Evolutionary conservation across 768 basidiomycete species (phyloP).

Genomic region (Leccinum uliginosum): DNA sequence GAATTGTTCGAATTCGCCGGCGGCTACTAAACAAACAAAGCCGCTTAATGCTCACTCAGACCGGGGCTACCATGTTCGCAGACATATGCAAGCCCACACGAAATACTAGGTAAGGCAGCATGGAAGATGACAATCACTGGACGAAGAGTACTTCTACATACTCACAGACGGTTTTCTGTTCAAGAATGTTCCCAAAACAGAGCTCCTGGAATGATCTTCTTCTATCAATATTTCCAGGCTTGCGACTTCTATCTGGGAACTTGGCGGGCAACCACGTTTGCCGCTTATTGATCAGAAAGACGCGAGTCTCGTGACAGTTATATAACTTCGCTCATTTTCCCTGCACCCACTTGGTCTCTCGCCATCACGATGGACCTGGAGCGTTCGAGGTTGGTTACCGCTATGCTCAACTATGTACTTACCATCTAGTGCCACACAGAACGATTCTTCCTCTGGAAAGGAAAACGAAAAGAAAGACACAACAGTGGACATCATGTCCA

Average conservation of each 20-base stretch:
- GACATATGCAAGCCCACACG: too few species aligned
- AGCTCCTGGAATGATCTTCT: too few species aligned
- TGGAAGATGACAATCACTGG: too few species aligned
- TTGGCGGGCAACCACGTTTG: background rate
- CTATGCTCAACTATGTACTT: background rate
- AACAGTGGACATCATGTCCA: conserved; percentile 1
- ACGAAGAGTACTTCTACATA: too few species aligned
- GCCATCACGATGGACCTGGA: background rate
- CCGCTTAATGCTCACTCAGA: too few species aligned
- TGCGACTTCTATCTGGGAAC: background rate
- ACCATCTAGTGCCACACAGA: background rate
- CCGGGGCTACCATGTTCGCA: too few species aligned
- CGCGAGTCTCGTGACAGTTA: background rate
- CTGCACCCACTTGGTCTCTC: background rate
- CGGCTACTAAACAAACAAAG: too few species aligned
- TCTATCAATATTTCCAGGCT: too few species aligned
- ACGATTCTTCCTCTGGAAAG: conserved; percentile 3
- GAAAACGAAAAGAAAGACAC: background rate
- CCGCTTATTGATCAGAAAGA: background rate
- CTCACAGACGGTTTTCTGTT: too few species aligned
- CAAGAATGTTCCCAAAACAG: too few species aligned
- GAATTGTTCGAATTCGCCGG: too few species aligned
- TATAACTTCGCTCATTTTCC: background rate
- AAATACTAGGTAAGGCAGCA: too few species aligned
- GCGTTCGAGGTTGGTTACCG: background rate